These are phyloP conservation scores for Durotheca rogersii DNA, from an alignment of 495 filamentous ascomycete genomes.

Conservation along the genomic window DNA sequence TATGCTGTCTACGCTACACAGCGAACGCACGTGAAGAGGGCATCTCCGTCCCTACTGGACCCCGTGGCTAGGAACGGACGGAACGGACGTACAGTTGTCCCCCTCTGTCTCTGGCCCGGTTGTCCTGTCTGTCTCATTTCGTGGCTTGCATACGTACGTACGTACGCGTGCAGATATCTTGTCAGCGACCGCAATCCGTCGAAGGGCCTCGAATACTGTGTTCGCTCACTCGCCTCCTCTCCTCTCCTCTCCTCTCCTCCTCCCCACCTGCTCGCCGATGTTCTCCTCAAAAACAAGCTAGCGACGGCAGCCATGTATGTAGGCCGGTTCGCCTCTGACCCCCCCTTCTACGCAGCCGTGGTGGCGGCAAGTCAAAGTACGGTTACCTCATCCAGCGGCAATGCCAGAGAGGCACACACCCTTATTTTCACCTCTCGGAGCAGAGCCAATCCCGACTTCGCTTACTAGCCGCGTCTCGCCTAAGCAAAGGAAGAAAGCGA, in stretches of 20 bases:
- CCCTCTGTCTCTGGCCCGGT: too few species aligned
- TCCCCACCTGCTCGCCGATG: too few species aligned
- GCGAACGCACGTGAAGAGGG: slow-evolving; percentile 24
- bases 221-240: not conserved
- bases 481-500: not conserved
- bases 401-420: too few species aligned
- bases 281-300: slow-evolving; percentile 1
- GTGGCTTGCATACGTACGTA: too few species aligned
- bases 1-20: slow-evolving; percentile 6
- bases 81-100: too few species aligned
- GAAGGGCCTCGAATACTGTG: too few species aligned
- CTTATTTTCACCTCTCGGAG: too few species aligned
- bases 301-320: not conserved
- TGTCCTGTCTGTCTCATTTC: too few species aligned
- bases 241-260: not conserved
- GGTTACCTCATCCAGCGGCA: too few species aligned
- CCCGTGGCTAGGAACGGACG: too few species aligned
- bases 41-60: too few species aligned
- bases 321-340: slow-evolving; percentile 19
- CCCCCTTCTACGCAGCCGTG: slow-evolving; percentile 12
- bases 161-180: slow-evolving; percentile 15
- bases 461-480: not conserved
- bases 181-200: slow-evolving; percentile 7
- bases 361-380: too few species aligned
- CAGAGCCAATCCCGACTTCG: not conserved